Evolutionary conservation across 768 basidiomycete genomes (phyloP).

Genomic region (Auriscalpium orientale): DNA sequence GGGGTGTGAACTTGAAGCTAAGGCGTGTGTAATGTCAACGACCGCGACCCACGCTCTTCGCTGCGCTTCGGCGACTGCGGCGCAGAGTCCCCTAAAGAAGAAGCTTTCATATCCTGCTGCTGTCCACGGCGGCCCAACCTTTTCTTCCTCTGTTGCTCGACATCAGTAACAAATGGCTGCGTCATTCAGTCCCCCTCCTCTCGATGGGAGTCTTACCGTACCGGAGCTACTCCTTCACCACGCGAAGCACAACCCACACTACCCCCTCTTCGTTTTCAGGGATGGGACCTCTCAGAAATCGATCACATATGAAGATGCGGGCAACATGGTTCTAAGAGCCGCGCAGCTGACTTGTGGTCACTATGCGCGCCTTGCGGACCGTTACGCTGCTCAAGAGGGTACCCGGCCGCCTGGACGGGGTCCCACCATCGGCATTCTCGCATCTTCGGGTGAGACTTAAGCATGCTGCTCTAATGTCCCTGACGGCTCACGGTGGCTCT

Average conservation of each 20-base stretch:
- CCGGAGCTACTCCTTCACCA: slow-evolving; percentile 32
- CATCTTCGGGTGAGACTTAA: slow-evolving; percentile 16
- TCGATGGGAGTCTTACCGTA: slow-evolving; percentile 25
- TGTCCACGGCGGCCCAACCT: no score
- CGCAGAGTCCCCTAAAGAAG: no score
- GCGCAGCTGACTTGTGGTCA: slow-evolving; percentile 14
- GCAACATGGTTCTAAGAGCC: slow-evolving; percentile 21
- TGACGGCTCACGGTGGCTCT: neutral
- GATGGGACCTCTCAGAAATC: slow-evolving; percentile 9
- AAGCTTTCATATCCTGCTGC: no score
- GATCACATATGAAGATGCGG: slow-evolving; percentile 21
- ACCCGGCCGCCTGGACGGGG: neutral
- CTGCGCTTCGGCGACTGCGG: no score
- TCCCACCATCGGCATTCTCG: slow-evolving; percentile 22
- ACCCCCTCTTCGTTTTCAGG: slow-evolving; percentile 25
- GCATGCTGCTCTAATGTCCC: neutral
- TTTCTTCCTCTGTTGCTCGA: no score
- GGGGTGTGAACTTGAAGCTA: no score
- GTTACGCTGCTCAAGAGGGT: slow-evolving; percentile 2
- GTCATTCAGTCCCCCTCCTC: slow-evolving; percentile 23
- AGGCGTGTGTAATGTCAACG: no score
- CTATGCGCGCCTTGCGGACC: neutral
- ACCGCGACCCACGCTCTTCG: no score
- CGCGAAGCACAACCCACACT: slow-evolving; percentile 21
- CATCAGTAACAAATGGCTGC: no score